These are phyloP conservation scores for Cyclanthera cordifolia DNA, from an alignment of 306 rosid genomes.

Conservation along the genomic window DNA sequence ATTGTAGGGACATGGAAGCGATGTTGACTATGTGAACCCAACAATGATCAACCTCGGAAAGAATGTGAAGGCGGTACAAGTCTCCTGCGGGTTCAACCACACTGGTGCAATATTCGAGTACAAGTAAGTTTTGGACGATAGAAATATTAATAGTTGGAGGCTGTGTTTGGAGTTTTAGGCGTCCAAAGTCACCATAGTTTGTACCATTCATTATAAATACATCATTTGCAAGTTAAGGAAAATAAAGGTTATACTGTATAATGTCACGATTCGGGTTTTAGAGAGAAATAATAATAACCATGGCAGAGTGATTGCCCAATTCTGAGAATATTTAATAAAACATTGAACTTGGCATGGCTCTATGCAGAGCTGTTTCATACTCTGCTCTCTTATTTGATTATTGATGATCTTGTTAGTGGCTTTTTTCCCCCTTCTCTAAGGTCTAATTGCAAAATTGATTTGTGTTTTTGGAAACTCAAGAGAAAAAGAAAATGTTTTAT, in stretches of 20 bases:
- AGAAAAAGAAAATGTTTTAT: background rate
- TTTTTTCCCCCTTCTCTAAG: background rate
- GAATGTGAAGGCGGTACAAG: constrained; percentile 53
- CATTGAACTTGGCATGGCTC: background rate
- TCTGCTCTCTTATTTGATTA: background rate
- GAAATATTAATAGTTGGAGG: background rate
- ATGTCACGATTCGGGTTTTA: background rate
- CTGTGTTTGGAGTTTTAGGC: background rate
- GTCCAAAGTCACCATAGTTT: background rate
- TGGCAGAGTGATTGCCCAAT: background rate
- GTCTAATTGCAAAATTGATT: background rate
- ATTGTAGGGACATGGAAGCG: constrained; percentile 77
- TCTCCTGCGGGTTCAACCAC: constrained; percentile 97
- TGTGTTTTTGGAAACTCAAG: background rate
- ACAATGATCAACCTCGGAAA: constrained; percentile 40
- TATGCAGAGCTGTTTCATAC: background rate
- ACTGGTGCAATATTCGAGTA: constrained; percentile 75
- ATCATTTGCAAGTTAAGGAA: background rate
- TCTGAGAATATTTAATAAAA: background rate
- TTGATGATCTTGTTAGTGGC: background rate
- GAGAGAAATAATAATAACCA: background rate
- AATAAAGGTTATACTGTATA: background rate
- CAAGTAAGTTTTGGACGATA: constrained; percentile 15
- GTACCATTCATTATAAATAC: background rate
- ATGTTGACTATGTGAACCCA: constrained; percentile 68